Evolutionary conservation across 257 asterid species (phyloP), one percentile per base, ranked within the genome.

Genomic region (Solanum ossicruentum): DNA sequence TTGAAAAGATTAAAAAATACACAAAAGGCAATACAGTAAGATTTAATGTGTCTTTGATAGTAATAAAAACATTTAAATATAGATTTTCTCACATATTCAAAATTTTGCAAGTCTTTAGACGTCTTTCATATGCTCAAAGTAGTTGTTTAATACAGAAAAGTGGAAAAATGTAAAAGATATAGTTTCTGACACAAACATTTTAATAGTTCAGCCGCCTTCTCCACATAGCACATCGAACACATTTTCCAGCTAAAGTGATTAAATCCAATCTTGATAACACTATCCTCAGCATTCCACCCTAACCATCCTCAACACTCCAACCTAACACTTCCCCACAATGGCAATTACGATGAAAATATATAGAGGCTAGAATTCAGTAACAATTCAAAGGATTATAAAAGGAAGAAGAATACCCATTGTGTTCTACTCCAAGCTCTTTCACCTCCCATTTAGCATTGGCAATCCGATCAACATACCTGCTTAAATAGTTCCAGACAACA

Each of bases 371-470:
- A 51, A 51, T 77, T 52, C 65, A 77, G 49, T 26, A 77, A 26
- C 49, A 23, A 73, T 51, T 77, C 47, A 47, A 17, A 23, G 49
- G 73, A 73, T 84, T 60, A 18, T 32, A 41, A 72, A 78, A 84
- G 47, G 55, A 55, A 45, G 57, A 75, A 84, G 39, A 32, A 49
- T 92, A 97, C 99, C 99, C 99, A 78, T 95, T 97, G 85, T 97
- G 99, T 92, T 97, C 99, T 88, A 94, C 81, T 75, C 99, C 99
- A 61, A 97, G 99, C 91, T 95, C 98, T 88, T 92, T 95, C 89
- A 97, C 97, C 89, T 97, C 99, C 99, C 99, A 97, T 91, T 93
- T 97, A 45, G 98, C 97, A 89, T 83, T 93, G 86, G 98, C 93
- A 73, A 97, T 90, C 81, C 98, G 93, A 85, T 97, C 99, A 73